Evolutionary conservation across 805 yeast genomes (phyloP).

Genomic region (Diddensiella transvaalensis): DNA sequence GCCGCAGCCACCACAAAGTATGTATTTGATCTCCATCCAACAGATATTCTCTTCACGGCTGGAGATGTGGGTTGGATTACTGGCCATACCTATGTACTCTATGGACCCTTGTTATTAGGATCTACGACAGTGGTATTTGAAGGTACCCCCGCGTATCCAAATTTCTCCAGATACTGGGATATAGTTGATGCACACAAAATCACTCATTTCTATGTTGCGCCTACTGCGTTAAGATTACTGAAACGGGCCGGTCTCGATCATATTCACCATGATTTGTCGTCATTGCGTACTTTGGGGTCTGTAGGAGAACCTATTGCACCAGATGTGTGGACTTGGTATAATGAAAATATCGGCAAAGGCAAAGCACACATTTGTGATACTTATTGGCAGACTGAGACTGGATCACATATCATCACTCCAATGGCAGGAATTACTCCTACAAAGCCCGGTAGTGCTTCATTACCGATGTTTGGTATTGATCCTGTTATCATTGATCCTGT

Average conservation of each 20-base stretch:
- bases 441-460: conserved; percentile 95
- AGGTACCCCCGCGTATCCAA: conserved; percentile 96
- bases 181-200: conserved; percentile 82
- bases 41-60: conserved; percentile 88
- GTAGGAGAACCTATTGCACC: conserved; percentile 97
- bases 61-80: conserved; percentile 99
- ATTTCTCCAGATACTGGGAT: conserved; percentile 93
- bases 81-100: conserved; percentile 92
- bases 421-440: conserved; percentile 91
- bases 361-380: conserved; percentile 90
- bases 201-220: conserved; percentile 92
- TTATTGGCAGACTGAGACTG: conserved; percentile 98
- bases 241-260: conserved; percentile 77
- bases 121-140: conserved; percentile 91
- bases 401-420: conserved; percentile 91
- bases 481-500: conserved; percentile 92
- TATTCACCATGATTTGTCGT: conserved; percentile 71
- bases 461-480: conserved; percentile 92
- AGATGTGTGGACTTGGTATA: conserved; percentile 95
- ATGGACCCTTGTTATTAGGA: conserved; percentile 87
- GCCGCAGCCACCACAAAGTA: conserved; percentile 88
- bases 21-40: conserved; percentile 86
- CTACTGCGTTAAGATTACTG: conserved; percentile 87
- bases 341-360: conserved; percentile 80
- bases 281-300: conserved; percentile 82